These are phyloP conservation scores for Schwanniomyces yamadae DNA, from an alignment of 805 yeast species.

Conservation along the genomic window DNA sequence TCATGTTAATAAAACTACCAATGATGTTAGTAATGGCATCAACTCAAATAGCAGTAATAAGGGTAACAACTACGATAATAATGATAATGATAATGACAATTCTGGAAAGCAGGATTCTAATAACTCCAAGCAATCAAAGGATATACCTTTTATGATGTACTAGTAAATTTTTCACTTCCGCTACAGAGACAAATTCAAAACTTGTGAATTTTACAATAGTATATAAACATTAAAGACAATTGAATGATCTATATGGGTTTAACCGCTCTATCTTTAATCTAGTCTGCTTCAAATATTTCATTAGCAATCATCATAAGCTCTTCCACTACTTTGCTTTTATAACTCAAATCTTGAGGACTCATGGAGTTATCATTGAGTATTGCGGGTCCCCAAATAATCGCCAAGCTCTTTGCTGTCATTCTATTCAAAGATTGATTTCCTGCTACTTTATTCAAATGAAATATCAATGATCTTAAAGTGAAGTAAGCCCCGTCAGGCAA, in stretches of 20 bases:
- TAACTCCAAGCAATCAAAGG: slow-evolving; percentile 6
- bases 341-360: slow-evolving; percentile 71
- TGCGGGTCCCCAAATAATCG: slow-evolving; percentile 95
- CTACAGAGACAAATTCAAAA: not conserved
- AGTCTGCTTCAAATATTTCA: slow-evolving; percentile 59
- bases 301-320: slow-evolving; percentile 80
- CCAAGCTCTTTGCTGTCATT: slow-evolving; percentile 79
- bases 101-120: slow-evolving; percentile 1
- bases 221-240: too few relatives aligned
- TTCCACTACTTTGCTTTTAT: slow-evolving; percentile 76
- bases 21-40: not conserved
- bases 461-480: slow-evolving; percentile 78
- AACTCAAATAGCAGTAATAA: not conserved
- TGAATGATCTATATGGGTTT: too few relatives aligned
- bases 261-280: too few relatives aligned
- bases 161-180: slow-evolving; percentile 6
- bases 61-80: slow-evolving; percentile 1
- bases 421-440: slow-evolving; percentile 62
- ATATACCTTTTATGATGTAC: slow-evolving; percentile 19
- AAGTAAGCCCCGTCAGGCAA: slow-evolving; percentile 95
- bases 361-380: slow-evolving; percentile 64
- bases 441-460: slow-evolving; percentile 79
- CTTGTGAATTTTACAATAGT: not conserved
- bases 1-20: slow-evolving; percentile 1
- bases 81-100: slow-evolving; percentile 1